Evolutionary conservation across 192 early-diverging fungal genomes (phyloP).

Genomic region (Lobosporangium transversale): DNA sequence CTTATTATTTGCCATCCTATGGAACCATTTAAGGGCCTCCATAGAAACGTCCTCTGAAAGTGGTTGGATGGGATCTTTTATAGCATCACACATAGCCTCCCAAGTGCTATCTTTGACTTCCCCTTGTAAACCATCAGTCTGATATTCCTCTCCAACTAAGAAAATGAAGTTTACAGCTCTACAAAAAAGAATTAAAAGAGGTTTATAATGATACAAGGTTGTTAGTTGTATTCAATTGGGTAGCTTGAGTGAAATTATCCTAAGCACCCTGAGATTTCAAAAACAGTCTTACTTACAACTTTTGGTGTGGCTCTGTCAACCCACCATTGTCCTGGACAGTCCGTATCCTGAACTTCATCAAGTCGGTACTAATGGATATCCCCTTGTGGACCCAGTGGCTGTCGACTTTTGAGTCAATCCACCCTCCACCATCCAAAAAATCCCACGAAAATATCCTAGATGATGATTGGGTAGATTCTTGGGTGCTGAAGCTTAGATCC

Average conservation of each 20-base stretch:
- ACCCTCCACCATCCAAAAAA: neutral
- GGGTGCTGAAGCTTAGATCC: neutral
- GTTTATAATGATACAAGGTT: conserved; percentile 1
- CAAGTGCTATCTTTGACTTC: conserved; percentile 9
- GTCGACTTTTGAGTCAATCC: neutral
- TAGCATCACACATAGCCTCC: neutral
- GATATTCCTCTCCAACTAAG: conserved; percentile 8
- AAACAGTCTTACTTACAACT: neutral
- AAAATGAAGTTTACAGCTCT: conserved; percentile 20
- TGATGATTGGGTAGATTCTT: conserved; percentile 1
- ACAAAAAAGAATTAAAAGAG: conserved; percentile 1
- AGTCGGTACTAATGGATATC: neutral
- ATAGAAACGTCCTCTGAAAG: neutral
- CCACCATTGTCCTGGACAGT: conserved; percentile 2
- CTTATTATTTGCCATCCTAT: neutral
- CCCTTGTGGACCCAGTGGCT: neutral
- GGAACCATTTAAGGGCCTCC: conserved; percentile 3
- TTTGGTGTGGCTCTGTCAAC: neutral
- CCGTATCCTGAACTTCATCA: conserved; percentile 1
- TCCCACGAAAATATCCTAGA: neutral
- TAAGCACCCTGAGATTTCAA: neutral
- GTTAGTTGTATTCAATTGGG: neutral
- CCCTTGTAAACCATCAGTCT: conserved; percentile 1
- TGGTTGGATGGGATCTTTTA: neutral
- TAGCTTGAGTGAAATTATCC: neutral